phyloP scores from a whole-genome alignment of 2,329 filamentous ascomycete genomes.

The Ophiostoma perfectum region DNA sequence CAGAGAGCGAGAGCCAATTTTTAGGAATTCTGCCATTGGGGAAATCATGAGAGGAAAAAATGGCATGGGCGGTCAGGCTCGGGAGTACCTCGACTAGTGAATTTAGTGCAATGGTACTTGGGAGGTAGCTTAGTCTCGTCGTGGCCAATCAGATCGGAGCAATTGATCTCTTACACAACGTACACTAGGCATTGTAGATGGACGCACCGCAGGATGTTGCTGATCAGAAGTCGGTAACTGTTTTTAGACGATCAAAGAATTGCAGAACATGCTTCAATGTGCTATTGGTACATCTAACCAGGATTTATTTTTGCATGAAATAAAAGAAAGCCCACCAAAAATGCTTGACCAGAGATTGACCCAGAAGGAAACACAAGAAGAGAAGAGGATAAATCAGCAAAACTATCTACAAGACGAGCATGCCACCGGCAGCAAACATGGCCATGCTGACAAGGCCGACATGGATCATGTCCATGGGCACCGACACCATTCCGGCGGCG shows the following conservation, averaged over 20 bases:
- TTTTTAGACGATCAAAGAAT: too few species aligned
- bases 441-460: slow-evolving; percentile 16
- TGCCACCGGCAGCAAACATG: slow-evolving; percentile 22
- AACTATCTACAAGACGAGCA: slow-evolving; percentile 13
- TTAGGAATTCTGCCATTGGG: slow-evolving; percentile 11
- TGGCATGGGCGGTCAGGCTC: background rate
- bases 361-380: background rate
- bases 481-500: slow-evolving; percentile 5
- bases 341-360: too few species aligned
- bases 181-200: background rate
- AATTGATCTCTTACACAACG: background rate
- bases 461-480: slow-evolving; percentile 21
- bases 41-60: background rate
- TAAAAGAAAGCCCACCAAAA: too few species aligned
- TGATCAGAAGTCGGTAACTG: background rate
- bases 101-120: background rate
- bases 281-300: too few species aligned
- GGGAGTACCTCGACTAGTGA: background rate
- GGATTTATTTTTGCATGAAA: too few species aligned
- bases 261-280: too few species aligned
- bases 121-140: background rate
- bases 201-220: background rate
- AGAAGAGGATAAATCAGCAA: background rate
- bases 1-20: background rate
- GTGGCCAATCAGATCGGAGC: background rate